Base-by-base conservation (phyloP, 805 yeast genomes). In the Metschnikowia amazonensis region DNA sequence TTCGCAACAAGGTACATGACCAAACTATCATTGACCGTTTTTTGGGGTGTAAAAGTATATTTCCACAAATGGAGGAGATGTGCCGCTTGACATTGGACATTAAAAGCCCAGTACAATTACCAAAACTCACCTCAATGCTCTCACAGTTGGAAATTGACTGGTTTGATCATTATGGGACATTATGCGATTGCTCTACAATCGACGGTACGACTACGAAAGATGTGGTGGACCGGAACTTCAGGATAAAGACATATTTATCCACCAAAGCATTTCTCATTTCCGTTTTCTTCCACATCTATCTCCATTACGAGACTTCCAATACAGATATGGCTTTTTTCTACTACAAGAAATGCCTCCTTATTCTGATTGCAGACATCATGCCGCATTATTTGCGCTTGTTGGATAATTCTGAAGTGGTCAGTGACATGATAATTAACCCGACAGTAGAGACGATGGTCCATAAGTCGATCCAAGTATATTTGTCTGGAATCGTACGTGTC, bases 401-500 rank as follows among this genome's bases (percentile, higher is more conserved):
- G 35, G 43, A 52, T 33, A 46, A 46, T 24, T 48, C 56, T 17
- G 51, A 50, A 28, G 55, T 55, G 2, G 51, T 50, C 9, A 55
- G 56, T 39, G 62, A 58, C 24, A 56, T 58, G 53, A 50, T 58
- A n/a, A 52, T 56, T 46, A 58, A 58, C 35, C 61, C 62, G 1
- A 49, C 53, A 8, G 33, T 58, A 17, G 47, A 49, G 13, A 45
- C 49, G 40, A 48, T 59, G 43, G 57, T 67, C 17, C 70, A 67
- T 44, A 66, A 64, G 47, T 46, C 66, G 6, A 65, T 63, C 46
- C 64, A 60, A 49, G 49, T 65, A 3, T 52, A 60, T 36, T 48
- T 66, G 30, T 64, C 70, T 1, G 55, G 64, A 5, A 58, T 67
- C 7, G 56, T 66, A 3, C 55, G 67, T 31, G 57, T 60, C 9